Conservation (phyloP, 352 stramenopile genomes). For the Phytopythium ostracodes region DNA sequence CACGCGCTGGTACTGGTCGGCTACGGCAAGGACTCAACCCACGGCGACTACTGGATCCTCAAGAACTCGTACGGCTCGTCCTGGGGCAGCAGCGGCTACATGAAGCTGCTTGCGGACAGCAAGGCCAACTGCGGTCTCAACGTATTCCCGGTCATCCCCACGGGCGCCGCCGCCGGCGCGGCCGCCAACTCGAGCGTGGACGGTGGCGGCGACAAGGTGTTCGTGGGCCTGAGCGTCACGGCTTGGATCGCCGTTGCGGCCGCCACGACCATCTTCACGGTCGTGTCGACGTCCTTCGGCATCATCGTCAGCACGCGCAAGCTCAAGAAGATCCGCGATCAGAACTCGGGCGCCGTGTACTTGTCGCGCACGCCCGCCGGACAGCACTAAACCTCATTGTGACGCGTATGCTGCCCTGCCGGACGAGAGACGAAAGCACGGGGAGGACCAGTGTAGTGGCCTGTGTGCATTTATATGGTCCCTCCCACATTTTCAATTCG, state of each 20-base stretch:
- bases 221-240: conserved; percentile 45
- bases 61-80: conserved; percentile 79
- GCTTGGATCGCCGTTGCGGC: conserved; percentile 60
- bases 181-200: conserved; percentile 43
- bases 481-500: no score
- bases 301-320: conserved; percentile 40
- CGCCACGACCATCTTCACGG: conserved; percentile 41
- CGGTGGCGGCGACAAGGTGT: conserved; percentile 55
- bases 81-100: conserved; percentile 64
- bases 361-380: conserved; percentile 17
- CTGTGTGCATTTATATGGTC: no score
- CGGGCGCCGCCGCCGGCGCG: conserved; percentile 40
- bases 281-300: conserved; percentile 46
- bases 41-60: conserved; percentile 77
- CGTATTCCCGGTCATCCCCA: conserved; percentile 71
- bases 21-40: conserved; percentile 52
- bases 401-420: background rate
- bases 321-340: conserved; percentile 40
- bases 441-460: no score
- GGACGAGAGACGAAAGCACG: no score
- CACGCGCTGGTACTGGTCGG: conserved; percentile 73
- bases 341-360: conserved; percentile 41
- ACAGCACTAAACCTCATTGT: background rate
- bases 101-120: conserved; percentile 59
- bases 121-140: conserved; percentile 79